Percentiles rank a stretch among this genome's conserved stretches.
Conservation (phyloP, 1,284 basidiomycete genomes). For the Rhodotorula sp. region DNA sequence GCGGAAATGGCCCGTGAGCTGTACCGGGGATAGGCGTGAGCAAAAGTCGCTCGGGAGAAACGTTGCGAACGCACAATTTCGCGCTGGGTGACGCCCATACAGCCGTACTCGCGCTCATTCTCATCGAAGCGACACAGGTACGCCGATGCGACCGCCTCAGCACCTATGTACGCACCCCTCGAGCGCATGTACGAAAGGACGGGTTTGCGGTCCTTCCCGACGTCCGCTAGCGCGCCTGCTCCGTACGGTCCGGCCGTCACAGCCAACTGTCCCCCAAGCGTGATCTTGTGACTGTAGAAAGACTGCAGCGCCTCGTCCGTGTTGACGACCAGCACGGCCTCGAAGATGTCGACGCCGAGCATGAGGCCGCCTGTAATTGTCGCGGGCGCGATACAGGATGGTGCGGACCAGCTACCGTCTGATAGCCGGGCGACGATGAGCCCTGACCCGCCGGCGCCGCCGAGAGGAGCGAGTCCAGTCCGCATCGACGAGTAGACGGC, state of each 20-base stretch:
- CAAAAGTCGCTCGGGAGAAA: neutral
- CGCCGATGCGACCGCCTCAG: slow-evolving; percentile 53
- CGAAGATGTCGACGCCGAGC: slow-evolving; percentile 54
- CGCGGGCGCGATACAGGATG: slow-evolving; percentile 53
- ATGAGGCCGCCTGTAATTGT: slow-evolving; percentile 47
- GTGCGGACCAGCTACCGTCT: slow-evolving; percentile 56
- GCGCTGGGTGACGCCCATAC: slow-evolving; percentile 49
- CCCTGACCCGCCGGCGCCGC: slow-evolving; percentile 56
- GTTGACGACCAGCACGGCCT: slow-evolving; percentile 53
- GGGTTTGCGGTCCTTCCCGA: slow-evolving; percentile 48
- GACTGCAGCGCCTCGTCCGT: slow-evolving; percentile 54
- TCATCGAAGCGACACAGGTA: slow-evolving; percentile 49
- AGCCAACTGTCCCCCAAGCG: slow-evolving; percentile 55
- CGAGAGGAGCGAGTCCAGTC: slow-evolving; percentile 55
- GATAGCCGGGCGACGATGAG: slow-evolving; percentile 51
- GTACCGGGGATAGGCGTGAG: neutral
- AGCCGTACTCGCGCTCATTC: slow-evolving; percentile 36
- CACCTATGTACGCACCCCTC: slow-evolving; percentile 53
- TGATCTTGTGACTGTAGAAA: slow-evolving; percentile 55
- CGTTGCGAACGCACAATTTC: slow-evolving; percentile 49
- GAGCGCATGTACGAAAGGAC: slow-evolving; percentile 34
- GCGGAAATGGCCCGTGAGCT: slow-evolving; percentile 49
- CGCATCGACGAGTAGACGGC: slow-evolving; percentile 17
- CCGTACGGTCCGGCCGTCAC: slow-evolving; percentile 57
- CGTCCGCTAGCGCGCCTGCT: slow-evolving; percentile 54